These are phyloP conservation scores for Mollisia scopiformis DNA, from an alignment of 2,329 filamentous ascomycete species.

Conservation along the genomic window DNA sequence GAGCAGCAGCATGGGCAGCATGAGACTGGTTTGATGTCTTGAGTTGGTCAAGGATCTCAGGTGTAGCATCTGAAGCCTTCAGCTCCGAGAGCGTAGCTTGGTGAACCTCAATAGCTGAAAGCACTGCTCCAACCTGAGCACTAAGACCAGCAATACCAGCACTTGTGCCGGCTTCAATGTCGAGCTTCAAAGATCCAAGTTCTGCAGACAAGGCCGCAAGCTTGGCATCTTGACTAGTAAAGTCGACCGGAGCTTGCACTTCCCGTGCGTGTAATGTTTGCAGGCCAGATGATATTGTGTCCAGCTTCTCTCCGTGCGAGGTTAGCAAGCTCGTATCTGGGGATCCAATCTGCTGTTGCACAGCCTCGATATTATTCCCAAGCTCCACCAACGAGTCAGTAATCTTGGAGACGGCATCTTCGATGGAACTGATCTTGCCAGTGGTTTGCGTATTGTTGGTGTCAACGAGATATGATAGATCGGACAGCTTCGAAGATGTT, in stretches of 20 bases:
- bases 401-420: slow-evolving; percentile 31
- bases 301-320: slow-evolving; percentile 30
- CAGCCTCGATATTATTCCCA: slow-evolving; percentile 27
- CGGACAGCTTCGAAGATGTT: slow-evolving; percentile 28
- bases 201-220: slow-evolving; percentile 24
- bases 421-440: slow-evolving; percentile 31
- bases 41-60: slow-evolving; percentile 22
- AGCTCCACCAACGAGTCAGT: slow-evolving; percentile 30
- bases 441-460: slow-evolving; percentile 20
- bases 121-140: slow-evolving; percentile 20
- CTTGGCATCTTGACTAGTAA: slow-evolving; percentile 22
- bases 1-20: slow-evolving; percentile 11
- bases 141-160: slow-evolving; percentile 23
- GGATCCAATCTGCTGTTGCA: slow-evolving; percentile 29
- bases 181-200: slow-evolving; percentile 25
- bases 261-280: slow-evolving; percentile 22
- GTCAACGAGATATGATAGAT: slow-evolving; percentile 27
- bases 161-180: slow-evolving; percentile 21
- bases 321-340: slow-evolving; percentile 29
- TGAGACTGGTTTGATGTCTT: slow-evolving; percentile 24
- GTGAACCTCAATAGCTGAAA: slow-evolving; percentile 29
- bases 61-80: slow-evolving; percentile 28
- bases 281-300: slow-evolving; percentile 27
- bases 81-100: slow-evolving; percentile 29
- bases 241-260: slow-evolving; percentile 15